phyloP scores from a whole-genome alignment of 2,329 filamentous ascomycete species.

The Botrytis byssoidea region DNA sequence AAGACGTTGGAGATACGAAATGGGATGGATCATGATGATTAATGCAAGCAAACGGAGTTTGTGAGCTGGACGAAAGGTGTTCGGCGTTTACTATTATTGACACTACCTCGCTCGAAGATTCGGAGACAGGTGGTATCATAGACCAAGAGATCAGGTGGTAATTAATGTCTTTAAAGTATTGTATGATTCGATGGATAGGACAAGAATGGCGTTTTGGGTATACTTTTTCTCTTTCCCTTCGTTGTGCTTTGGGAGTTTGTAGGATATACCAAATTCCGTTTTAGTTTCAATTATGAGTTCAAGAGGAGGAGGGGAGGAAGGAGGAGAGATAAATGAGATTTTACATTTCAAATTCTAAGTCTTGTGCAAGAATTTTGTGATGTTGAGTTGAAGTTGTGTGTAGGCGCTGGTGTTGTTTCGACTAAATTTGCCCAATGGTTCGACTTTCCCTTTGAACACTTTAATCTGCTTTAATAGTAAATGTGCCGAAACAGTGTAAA shows the following conservation, averaged over 20 bases:
- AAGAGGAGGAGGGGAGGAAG: not conserved
- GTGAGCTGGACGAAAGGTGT: not conserved
- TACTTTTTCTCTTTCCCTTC: not conserved
- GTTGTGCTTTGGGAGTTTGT: conserved; percentile 3
- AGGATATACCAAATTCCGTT: conserved; percentile 13
- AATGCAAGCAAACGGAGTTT: not conserved
- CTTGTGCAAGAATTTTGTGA: not conserved
- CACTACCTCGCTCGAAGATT: not conserved
- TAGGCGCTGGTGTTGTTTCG: not conserved
- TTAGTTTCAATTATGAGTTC: not conserved
- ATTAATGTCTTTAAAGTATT: conserved; percentile 7
- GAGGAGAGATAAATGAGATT: not conserved
- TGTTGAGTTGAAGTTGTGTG: not conserved
- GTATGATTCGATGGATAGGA: conserved; percentile 4
- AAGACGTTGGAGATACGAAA: conserved; percentile 2
- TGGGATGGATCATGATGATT: not conserved
- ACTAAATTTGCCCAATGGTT: too few relatives aligned
- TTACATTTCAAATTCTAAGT: not conserved
- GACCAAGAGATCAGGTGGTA: not conserved
- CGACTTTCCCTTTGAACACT: too few relatives aligned
- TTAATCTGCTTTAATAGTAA: too few relatives aligned
- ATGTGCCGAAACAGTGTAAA: too few relatives aligned
- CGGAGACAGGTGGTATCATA: not conserved
- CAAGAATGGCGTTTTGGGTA: conserved; percentile 7
- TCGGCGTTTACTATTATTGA: not conserved